Evolutionary conservation across 2,329 filamentous ascomycete genomes (phyloP).

Genomic region (Alternaria hordeiaustralica): DNA sequence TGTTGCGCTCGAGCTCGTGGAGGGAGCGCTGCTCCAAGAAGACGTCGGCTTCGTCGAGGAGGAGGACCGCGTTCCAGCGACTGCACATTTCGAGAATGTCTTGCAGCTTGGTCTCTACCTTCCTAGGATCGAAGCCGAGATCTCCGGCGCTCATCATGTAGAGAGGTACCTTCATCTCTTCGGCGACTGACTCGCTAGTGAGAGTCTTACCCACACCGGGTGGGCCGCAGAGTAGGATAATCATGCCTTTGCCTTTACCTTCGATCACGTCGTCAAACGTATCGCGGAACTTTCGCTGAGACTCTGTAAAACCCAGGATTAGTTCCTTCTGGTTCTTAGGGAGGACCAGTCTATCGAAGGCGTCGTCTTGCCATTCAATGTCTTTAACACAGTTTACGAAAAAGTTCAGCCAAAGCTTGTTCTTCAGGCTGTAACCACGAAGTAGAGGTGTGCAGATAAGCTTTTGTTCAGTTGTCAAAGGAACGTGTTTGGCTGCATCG

Average conservation of each 20-base stretch:
- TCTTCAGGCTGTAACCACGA: slow-evolving; percentile 31
- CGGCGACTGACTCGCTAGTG: slow-evolving; percentile 29
- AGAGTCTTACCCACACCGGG: slow-evolving; percentile 38
- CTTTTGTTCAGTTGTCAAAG: slow-evolving; percentile 35
- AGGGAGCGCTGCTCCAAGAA: slow-evolving; percentile 58
- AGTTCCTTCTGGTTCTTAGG: slow-evolving; percentile 32
- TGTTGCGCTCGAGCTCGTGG: slow-evolving; percentile 45
- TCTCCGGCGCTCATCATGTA: slow-evolving; percentile 85
- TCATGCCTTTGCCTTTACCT: slow-evolving; percentile 47
- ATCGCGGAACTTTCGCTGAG: slow-evolving; percentile 61
- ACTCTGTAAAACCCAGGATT: slow-evolving; percentile 70
- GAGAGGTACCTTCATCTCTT: slow-evolving; percentile 28
- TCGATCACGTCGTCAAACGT: slow-evolving; percentile 55
- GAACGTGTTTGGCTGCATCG: slow-evolving; percentile 16
- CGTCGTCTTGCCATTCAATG: slow-evolving; percentile 53
- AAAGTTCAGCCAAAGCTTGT: slow-evolving; percentile 38
- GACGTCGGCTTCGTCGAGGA: slow-evolving; percentile 76
- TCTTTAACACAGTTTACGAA: slow-evolving; percentile 52
- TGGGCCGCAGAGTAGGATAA: slow-evolving; percentile 34
- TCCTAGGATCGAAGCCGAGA: slow-evolving; percentile 62
- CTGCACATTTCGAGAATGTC: slow-evolving; percentile 84
- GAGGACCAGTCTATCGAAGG: slow-evolving; percentile 53
- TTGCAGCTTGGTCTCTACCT: slow-evolving; percentile 75
- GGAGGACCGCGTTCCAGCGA: slow-evolving; percentile 61
- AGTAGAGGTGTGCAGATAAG: slow-evolving; percentile 55